phyloP scores from a whole-genome alignment of 495 filamentous ascomycete species.

The Baudoinia panamericana region DNA sequence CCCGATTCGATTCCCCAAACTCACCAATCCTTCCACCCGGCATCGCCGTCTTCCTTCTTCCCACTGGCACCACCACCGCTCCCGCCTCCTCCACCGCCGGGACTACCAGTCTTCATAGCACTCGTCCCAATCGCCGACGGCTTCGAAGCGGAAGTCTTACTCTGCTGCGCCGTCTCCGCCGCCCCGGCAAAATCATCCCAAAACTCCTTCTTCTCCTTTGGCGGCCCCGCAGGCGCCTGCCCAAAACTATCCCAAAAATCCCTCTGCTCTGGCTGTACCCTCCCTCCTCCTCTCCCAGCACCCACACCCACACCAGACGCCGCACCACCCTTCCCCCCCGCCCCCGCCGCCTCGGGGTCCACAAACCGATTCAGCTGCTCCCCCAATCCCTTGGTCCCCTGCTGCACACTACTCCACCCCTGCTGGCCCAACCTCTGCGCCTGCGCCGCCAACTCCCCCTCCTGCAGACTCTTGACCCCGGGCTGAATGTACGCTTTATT shows the following conservation, averaged over 20 bases:
- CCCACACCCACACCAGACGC: not conserved
- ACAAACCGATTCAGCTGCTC: conserved; percentile 74
- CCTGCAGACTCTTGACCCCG: conserved; percentile 65
- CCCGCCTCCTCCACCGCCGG: conserved; percentile 3
- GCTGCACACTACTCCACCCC: conserved; percentile 50
- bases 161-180: conserved; percentile 14
- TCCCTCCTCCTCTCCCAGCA: not conserved
- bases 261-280: conserved; percentile 44
- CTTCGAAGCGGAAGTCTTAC: conserved; percentile 17
- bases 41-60: conserved; percentile 15
- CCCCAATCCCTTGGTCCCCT: conserved; percentile 55
- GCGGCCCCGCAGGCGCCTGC: conserved; percentile 22
- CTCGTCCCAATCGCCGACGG: conserved; percentile 53
- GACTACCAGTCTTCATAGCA: conserved; percentile 33
- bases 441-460: conserved; percentile 62
- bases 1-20: too few relatives aligned
- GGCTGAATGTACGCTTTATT: conserved; percentile 85
- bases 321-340: not conserved
- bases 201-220: conserved; percentile 30
- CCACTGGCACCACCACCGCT: conserved; percentile 4
- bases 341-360: conserved; percentile 42
- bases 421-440: conserved; percentile 57
- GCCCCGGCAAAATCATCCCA: conserved; percentile 60
- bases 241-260: conserved; percentile 50
- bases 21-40: conserved; percentile 21